A percentile compares a stretch with the other conserved stretches of the same genome.
Conservation (phyloP, 78 protist genomes). For the Protostelium mycophagum region DNA sequence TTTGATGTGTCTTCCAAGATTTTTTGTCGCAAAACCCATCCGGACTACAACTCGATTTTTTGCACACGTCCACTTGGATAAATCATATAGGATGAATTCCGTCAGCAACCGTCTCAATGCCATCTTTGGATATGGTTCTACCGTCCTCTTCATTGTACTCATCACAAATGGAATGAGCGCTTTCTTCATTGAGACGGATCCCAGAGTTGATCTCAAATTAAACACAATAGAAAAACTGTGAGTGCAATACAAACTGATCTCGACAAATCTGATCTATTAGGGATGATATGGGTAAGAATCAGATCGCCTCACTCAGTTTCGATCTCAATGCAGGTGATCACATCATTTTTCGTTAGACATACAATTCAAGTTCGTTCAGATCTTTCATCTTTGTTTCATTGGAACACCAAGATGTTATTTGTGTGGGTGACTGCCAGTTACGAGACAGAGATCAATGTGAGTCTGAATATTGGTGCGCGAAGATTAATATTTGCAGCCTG, state of each 20-base stretch:
- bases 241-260: background rate
- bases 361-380: background rate
- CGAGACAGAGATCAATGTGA: background rate
- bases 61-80: too few relatives aligned
- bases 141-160: background rate
- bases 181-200: background rate
- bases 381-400: background rate
- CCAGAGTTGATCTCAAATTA: background rate
- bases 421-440: background rate
- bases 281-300: background rate
- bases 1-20: too few relatives aligned
- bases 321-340: background rate
- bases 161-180: background rate
- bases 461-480: background rate
- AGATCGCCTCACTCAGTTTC: background rate
- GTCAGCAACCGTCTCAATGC: background rate
- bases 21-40: too few relatives aligned
- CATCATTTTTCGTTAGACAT: too few relatives aligned
- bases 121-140: background rate
- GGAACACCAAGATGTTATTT: background rate
- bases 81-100: too few relatives aligned
- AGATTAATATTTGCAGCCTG: background rate
- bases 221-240: background rate
- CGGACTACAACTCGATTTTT: too few relatives aligned
- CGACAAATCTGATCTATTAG: background rate